A percentile compares a stretch with the other conserved stretches of the same genome.
phyloP scores from a whole-genome alignment of 2,329 filamentous ascomycete species.

The Fusarium abutilonis region DNA sequence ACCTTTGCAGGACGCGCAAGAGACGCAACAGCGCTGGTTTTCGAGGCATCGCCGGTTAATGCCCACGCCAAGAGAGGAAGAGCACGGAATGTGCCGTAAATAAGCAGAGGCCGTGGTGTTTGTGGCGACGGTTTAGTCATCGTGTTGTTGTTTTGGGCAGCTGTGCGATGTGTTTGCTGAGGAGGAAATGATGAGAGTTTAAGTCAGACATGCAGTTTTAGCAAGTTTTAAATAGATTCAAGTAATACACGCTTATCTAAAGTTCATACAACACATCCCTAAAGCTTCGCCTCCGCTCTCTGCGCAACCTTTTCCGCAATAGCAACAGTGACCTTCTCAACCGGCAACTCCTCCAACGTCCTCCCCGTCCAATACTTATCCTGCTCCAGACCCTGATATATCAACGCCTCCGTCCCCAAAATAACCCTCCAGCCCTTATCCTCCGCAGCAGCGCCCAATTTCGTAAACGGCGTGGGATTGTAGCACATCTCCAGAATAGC shows the following conservation, averaged over 20 bases:
- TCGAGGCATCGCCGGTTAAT: slow-evolving; percentile 44
- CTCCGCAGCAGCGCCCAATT: slow-evolving; percentile 69
- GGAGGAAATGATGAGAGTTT: no score
- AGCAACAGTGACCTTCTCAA: slow-evolving; percentile 40
- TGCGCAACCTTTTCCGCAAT: slow-evolving; percentile 43
- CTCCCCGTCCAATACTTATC: slow-evolving; percentile 72
- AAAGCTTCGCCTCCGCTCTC: slow-evolving; percentile 38
- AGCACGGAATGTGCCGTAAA: slow-evolving; percentile 47
- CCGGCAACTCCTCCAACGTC: slow-evolving; percentile 61
- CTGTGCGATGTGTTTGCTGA: no score
- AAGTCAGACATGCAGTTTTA: no score
- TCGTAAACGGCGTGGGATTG: slow-evolving; percentile 76
- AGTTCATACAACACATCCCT: neutral
- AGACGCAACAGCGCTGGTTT: neutral
- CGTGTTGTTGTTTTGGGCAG: neutral
- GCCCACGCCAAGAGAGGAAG: slow-evolving; percentile 46
- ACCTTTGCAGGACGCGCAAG: slow-evolving; percentile 28
- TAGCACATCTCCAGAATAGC: slow-evolving; percentile 86
- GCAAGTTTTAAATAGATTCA: neutral
- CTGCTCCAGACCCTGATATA: slow-evolving; percentile 81
- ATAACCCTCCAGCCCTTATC: slow-evolving; percentile 76
- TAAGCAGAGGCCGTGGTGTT: slow-evolving; percentile 39
- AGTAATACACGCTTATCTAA: slow-evolving; percentile 28
- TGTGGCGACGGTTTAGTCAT: neutral
- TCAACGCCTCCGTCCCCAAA: slow-evolving; percentile 78